phyloP scores from a whole-genome alignment of 495 filamentous ascomycete species.

The Penicillium salamii region DNA sequence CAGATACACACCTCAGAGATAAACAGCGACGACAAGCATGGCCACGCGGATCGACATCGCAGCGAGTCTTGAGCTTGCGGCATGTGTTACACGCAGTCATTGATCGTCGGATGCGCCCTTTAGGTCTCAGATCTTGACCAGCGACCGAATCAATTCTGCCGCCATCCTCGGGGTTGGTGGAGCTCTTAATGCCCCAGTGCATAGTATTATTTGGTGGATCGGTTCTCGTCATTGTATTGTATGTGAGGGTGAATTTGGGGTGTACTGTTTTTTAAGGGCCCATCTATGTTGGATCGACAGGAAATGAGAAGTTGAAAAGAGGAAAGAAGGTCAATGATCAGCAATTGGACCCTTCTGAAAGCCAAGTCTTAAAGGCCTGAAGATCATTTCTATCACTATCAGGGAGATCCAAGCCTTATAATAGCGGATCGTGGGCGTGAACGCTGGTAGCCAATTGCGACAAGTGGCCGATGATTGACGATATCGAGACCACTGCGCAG shows the following conservation, averaged over 20 bases:
- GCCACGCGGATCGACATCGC: slow-evolving; percentile 38
- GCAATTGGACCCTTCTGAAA: slow-evolving; percentile 15
- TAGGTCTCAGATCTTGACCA: slow-evolving; percentile 29
- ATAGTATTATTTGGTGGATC: slow-evolving; percentile 19
- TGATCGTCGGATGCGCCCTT: slow-evolving; percentile 40
- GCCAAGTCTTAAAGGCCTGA: slow-evolving; percentile 11
- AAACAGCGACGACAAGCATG: slow-evolving; percentile 43
- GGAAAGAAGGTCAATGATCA: slow-evolving; percentile 9
- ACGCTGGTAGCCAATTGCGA: slow-evolving; percentile 25
- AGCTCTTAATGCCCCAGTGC: slow-evolving; percentile 34
- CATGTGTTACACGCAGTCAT: slow-evolving; percentile 46
- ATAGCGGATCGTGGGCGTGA: slow-evolving; percentile 18
- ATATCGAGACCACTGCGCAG: slow-evolving; percentile 31
- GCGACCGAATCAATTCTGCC: slow-evolving; percentile 24
- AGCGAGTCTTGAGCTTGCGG: slow-evolving; percentile 44
- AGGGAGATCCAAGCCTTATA: slow-evolving; percentile 29
- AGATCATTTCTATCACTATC: slow-evolving; percentile 20
- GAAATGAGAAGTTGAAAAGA: slow-evolving; percentile 1
- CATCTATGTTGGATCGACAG: slow-evolving; percentile 9
- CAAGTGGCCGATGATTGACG: slow-evolving; percentile 26
- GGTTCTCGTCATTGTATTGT: slow-evolving; percentile 32
- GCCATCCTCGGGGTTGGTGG: slow-evolving; percentile 26
- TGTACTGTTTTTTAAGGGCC: slow-evolving; percentile 4
- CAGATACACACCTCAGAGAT: slow-evolving; percentile 34
- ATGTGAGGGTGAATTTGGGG: not conserved